phyloP scores from a whole-genome alignment of 2,329 filamentous ascomycete species.

The Paraphaeosphaeria minitans region DNA sequence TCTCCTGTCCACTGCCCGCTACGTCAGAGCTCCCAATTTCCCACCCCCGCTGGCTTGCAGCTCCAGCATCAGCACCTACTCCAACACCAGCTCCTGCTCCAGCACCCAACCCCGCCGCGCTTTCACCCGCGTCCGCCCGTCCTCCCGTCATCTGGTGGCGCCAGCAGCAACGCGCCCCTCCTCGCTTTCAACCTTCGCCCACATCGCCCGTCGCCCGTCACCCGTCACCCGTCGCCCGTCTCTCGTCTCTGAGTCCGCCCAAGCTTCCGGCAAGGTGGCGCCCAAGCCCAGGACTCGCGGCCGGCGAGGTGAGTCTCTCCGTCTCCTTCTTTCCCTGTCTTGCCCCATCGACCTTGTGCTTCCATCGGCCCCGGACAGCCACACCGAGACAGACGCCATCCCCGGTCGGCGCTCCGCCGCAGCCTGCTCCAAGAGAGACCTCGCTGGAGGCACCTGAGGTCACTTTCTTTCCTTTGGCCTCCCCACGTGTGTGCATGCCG shows the following conservation, averaged over 20 bases:
- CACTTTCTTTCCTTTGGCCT: too few relatives aligned
- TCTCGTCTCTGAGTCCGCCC: neutral
- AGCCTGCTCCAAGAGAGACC: neutral
- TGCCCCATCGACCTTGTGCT: neutral
- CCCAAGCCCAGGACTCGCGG: conserved; percentile 22
- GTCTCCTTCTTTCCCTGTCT: neutral
- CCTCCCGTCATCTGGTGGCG: conserved; percentile 1
- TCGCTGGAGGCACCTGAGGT: neutral
- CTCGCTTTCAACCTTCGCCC: neutral
- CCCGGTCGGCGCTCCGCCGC: neutral
- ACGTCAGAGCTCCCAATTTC: neutral
- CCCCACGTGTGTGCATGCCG: neutral
- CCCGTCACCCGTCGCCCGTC: too few relatives aligned
- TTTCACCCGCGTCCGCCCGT: conserved; percentile 1
- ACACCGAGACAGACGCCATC: neutral
- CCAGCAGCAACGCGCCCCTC: neutral
- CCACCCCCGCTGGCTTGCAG: neutral
- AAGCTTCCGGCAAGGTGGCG: conserved; percentile 23
- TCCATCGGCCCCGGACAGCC: neutral
- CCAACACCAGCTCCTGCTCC: too few relatives aligned
- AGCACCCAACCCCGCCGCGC: neutral
- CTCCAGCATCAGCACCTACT: too few relatives aligned
- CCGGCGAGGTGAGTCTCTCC: conserved; percentile 30
- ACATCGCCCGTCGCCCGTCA: neutral
- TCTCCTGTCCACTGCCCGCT: too few relatives aligned